Base-by-base conservation (phyloP, 2,329 filamentous ascomycete species). In the Colletotrichum musicola region DNA sequence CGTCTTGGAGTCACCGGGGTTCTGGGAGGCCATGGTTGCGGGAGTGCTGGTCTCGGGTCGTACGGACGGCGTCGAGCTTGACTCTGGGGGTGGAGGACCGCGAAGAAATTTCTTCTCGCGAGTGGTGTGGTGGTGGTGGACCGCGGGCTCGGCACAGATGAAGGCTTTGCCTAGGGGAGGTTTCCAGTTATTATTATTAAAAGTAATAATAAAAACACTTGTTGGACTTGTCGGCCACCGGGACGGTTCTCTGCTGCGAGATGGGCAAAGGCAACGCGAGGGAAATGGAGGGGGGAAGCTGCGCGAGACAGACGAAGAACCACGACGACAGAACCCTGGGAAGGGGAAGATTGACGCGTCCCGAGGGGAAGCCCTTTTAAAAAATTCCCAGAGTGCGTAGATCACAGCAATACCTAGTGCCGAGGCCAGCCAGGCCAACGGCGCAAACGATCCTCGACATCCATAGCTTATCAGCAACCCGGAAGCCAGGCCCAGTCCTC, bases 401-500 rank as follows among this genome's bases (percentile, higher is more conserved):
- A 66, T 69, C 44, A 40, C 30, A 69, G 64, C 22, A 68, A 63
- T 47, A 56, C 66, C 62, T 71, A 56, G 62, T 64, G 65, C 71
- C 71, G 71, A 71, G 62, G 60, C 64, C 57, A 60, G 55, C 64
- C 57, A 60, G 55, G 50, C 49, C 51, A 40, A 55, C 30, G 50
- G 47, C 50, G 42, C 55, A 60, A 53, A 57, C n/a, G 63, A 49
- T 54, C 53, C 58, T 70, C 58, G 44, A 61, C 58, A 7, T 35
- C 30, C 30, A 51, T 51, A 62, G 65, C 71, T 72, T 72, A 72
- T 71, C 69, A 71, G 69, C 63, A 67, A 61, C 60, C 62, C 62
- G 60, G 56, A 42, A 50, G 61, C 51, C 51, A 64, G 61, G 51
- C 7, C 54, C 40, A 46, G 25, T 40, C 22, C 30, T 35, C 30